A percentile compares a stretch with the other conserved stretches of the same genome.
Conservation (phyloP, 2,329 filamentous ascomycete genomes). For the Cyphellophora attinorum region DNA sequence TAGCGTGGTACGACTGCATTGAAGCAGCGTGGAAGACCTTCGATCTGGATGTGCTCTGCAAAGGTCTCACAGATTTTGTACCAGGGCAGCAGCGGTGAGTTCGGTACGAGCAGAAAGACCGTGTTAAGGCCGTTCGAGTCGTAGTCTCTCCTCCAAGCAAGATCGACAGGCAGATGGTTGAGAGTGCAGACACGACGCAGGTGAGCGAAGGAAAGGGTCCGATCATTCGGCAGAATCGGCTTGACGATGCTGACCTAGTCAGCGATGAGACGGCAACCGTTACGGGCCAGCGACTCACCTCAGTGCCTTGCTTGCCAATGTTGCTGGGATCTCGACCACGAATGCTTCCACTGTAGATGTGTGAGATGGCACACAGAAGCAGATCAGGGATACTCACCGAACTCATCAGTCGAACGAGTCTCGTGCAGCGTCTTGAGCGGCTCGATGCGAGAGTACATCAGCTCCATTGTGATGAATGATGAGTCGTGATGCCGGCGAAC, state of each 20-base stretch:
- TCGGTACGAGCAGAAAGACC: slow-evolving; percentile 32
- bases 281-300: slow-evolving; percentile 24
- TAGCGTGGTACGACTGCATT: slow-evolving; percentile 29
- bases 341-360: slow-evolving; percentile 29
- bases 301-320: slow-evolving; percentile 32
- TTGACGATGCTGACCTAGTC: slow-evolving; percentile 15
- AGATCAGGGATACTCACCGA: slow-evolving; percentile 22
- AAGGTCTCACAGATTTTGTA: slow-evolving; percentile 21
- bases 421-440: slow-evolving; percentile 36
- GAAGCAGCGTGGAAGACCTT: slow-evolving; percentile 20
- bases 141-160: slow-evolving; percentile 19
- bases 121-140: slow-evolving; percentile 19
- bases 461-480: slow-evolving; percentile 8
- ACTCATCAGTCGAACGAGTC: slow-evolving; percentile 28
- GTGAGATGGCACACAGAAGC: slow-evolving; percentile 9
- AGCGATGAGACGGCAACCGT: slow-evolving; percentile 2
- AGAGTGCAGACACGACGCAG: slow-evolving; percentile 16
- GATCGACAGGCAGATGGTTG: slow-evolving; percentile 15
- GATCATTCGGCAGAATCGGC: slow-evolving; percentile 28
- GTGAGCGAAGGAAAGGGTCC: slow-evolving; percentile 25
- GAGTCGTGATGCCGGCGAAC: neutral
- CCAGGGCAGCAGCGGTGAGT: slow-evolving; percentile 26
- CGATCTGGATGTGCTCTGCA: slow-evolving; percentile 27
- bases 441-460: slow-evolving; percentile 18
- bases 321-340: slow-evolving; percentile 34